Evolutionary conservation across 345 rosid genomes (phyloP).

Genomic region (Pistacia vera): DNA sequence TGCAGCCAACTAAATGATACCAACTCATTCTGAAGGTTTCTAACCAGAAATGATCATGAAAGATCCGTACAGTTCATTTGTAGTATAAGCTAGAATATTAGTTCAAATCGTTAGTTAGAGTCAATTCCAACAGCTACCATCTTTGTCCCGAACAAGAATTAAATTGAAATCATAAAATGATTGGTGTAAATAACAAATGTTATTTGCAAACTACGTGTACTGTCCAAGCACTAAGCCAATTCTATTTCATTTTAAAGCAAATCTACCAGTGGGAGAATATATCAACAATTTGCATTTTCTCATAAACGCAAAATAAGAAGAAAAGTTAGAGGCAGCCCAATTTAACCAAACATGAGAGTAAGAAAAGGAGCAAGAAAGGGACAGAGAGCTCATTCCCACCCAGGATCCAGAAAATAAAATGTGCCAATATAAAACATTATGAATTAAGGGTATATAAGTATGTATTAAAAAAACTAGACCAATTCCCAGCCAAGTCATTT

Average conservation of each 20-base stretch:
- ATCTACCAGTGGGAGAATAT: too few relatives aligned
- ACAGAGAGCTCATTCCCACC: too few relatives aligned
- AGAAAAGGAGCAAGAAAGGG: too few relatives aligned
- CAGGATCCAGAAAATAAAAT: too few relatives aligned
- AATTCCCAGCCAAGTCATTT: constrained; percentile 1
- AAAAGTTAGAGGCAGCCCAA: too few relatives aligned
- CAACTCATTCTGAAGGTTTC: not conserved
- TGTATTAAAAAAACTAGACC: not conserved
- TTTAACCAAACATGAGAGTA: too few relatives aligned
- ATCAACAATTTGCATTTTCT: too few relatives aligned
- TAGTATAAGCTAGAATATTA: not conserved
- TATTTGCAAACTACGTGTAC: too few relatives aligned
- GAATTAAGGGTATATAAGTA: not conserved
- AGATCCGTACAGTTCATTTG: not conserved
- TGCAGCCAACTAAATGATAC: not conserved
- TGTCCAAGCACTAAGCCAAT: too few relatives aligned
- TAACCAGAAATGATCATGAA: not conserved
- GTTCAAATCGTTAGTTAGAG: not conserved
- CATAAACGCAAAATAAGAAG: too few relatives aligned
- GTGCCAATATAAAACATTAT: too few relatives aligned
- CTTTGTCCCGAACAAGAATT: not conserved
- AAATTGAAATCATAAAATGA: not conserved
- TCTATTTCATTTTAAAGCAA: too few relatives aligned
- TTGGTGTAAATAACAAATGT: not conserved
- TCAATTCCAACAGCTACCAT: not conserved